Evolutionary conservation across 139 green algal genomes (phyloP).

Genomic region (Dunaliella primolecta): DNA sequence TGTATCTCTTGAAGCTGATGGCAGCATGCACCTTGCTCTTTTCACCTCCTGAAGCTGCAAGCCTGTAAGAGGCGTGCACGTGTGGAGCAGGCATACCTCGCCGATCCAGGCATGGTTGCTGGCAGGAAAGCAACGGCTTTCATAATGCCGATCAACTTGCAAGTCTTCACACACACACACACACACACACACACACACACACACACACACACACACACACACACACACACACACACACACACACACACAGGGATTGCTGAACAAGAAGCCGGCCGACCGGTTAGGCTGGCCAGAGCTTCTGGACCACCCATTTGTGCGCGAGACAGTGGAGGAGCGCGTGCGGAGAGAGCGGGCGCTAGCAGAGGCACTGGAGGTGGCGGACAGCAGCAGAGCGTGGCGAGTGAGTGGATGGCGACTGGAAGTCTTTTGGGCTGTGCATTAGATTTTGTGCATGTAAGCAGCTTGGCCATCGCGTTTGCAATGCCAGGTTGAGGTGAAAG

Average conservation of each 20-base stretch:
- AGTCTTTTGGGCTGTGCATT: background rate
- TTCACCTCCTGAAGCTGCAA: too few species aligned
- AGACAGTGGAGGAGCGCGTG: constrained; percentile 58
- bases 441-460: too few species aligned
- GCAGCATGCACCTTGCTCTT: too few species aligned
- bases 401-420: constrained; percentile 29
- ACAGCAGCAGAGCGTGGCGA: constrained; percentile 51
- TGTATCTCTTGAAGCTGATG: too few species aligned
- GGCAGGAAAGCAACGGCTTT: too few species aligned
- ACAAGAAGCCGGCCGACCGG: constrained; percentile 84
- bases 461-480: background rate
- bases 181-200: background rate
- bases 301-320: constrained; percentile 90
- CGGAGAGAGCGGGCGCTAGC: constrained; percentile 46
- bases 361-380: constrained; percentile 50
- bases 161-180: background rate
- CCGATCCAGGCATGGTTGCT: too few species aligned
- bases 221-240: background rate
- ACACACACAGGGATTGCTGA: constrained; percentile 78
- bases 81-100: too few species aligned
- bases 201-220: background rate
- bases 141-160: too few species aligned
- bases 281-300: constrained; percentile 91
- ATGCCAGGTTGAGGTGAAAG: too few species aligned
- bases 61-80: too few species aligned